phyloP scores from a whole-genome alignment of 495 filamentous ascomycete species.

The Penicillium alfredii region DNA sequence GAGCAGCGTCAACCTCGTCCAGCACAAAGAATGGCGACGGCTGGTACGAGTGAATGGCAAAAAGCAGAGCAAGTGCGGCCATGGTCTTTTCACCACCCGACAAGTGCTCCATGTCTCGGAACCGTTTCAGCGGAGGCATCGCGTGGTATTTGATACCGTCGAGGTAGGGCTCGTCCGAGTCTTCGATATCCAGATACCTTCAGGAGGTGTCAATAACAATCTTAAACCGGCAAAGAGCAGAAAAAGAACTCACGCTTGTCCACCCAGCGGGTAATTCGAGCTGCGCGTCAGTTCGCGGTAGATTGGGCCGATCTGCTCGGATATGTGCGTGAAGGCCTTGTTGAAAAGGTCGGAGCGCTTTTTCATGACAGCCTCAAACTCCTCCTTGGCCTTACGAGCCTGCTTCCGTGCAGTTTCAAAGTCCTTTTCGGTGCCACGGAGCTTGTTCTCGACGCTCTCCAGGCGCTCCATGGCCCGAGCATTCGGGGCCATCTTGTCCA shows the following conservation, averaged over 20 bases:
- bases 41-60: conserved; percentile 92
- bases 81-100: conserved; percentile 99
- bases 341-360: conserved; percentile 87
- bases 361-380: conserved; percentile 73
- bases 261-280: conserved; percentile 78
- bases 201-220: conserved; percentile 2
- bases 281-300: conserved; percentile 93
- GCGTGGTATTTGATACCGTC: conserved; percentile 96
- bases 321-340: conserved; percentile 91
- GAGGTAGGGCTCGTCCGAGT: conserved; percentile 84
- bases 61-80: conserved; percentile 90
- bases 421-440: conserved; percentile 79
- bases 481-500: conserved; percentile 92
- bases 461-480: conserved; percentile 93
- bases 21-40: conserved; percentile 96
- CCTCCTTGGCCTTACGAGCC: conserved; percentile 69
- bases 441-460: conserved; percentile 73
- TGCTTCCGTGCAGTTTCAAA: conserved; percentile 74
- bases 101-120: conserved; percentile 98
- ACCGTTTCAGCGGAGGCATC: conserved; percentile 97
- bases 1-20: conserved; percentile 95
- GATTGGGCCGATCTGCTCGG: conserved; percentile 84
- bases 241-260: conserved; percentile 64
- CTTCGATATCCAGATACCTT: conserved; percentile 84
- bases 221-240: background rate